Base-by-base conservation (phyloP, 129 eudicot genomes). In the Logfia minima region DNA sequence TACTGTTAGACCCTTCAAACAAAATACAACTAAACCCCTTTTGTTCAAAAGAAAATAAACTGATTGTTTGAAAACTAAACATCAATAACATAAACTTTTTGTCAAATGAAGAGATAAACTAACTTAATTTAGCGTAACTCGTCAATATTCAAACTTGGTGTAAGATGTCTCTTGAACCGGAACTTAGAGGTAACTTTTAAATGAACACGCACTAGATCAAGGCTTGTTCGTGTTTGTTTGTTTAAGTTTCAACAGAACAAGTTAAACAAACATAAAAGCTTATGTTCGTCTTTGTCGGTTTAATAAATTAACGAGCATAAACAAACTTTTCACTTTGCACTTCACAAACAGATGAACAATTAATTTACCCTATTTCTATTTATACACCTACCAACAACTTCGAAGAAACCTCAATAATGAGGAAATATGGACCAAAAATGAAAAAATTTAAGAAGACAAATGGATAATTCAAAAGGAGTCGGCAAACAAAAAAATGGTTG, bases 401-500 rank as follows among this genome's bases (percentile, higher is more conserved):
- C 39, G 45, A 70, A 59, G 5, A 17, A 43, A 31, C 39, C 70
- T 24, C 22, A 79, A 70, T 43, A 71, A 68, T 59, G 68, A 56
- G 34, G 9, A 55, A 71, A 31, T 4, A 70, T 22, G 16, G 5
- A 52, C 58, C 14, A 45, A 79, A 66, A 32, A 63, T 17, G 7
- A 4, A 55, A 71, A 34, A 13, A 0, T 28, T 61, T 65, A 8
- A 16, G 19, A 16, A 34, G 8, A 34, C 21, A n/a, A 56, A 56
- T 66, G 70, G 80, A 75, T 74, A 41, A 75, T 45, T 69, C 24
- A 75, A 75, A 68, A 75, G 71, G 76, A 56, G 76, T 81, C 80
- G 84, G 80, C 70, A 74, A 67, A 2, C 63, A 26, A 58, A 71
- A 28, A 69, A 53, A 13, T 9, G 19, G 52, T 22, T 53, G 8